Percentiles rank a stretch among this genome's conserved stretches.
Conservation (phyloP, 164 flowering plant genomes). For the Pachysandra terminalis region DNA sequence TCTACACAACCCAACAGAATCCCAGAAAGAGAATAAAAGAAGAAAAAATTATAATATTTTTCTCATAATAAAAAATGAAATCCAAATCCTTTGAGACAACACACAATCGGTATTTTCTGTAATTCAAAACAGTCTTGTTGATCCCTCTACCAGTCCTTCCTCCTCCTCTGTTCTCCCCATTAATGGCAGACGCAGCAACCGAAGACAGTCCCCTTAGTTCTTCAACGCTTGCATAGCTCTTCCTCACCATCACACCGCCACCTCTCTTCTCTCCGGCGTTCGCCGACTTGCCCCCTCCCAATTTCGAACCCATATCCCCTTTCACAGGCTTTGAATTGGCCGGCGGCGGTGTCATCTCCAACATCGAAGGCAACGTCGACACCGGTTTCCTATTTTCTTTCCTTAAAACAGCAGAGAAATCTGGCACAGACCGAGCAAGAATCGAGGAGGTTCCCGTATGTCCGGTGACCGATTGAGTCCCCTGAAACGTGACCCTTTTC, state of each 20-base stretch:
- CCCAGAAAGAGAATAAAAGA: too few relatives aligned
- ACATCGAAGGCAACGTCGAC: constrained; percentile 12
- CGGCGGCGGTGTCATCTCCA: constrained; percentile 63
- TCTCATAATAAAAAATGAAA: background rate
- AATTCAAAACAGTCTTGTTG: constrained; percentile 43
- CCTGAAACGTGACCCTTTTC: constrained; percentile 52
- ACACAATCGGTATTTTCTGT: constrained; percentile 24
- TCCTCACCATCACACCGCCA: constrained; percentile 38
- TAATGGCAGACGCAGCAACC: constrained; percentile 47
- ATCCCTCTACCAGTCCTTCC: constrained; percentile 18
- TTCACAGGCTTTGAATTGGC: constrained; percentile 17
- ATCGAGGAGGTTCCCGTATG: constrained; percentile 31
- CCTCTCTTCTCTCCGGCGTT: constrained; percentile 48
- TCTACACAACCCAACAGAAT: too few relatives aligned
- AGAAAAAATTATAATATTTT: background rate
- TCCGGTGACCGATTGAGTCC: constrained; percentile 6
- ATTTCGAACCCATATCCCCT: constrained; percentile 21
- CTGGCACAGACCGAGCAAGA: constrained; percentile 77
- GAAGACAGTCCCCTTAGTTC: constrained; percentile 55
- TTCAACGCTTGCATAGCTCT: constrained; percentile 58
- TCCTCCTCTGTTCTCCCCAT: constrained; percentile 40
- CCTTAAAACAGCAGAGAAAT: constrained; percentile 54
- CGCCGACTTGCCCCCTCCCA: constrained; percentile 61
- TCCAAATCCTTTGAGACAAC: background rate
- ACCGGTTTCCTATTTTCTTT: constrained; percentile 74